phyloP scores from a whole-genome alignment of 225 moss, liverwort and hornwort species.

The Bryoerythrophyllum caledonicum region DNA sequence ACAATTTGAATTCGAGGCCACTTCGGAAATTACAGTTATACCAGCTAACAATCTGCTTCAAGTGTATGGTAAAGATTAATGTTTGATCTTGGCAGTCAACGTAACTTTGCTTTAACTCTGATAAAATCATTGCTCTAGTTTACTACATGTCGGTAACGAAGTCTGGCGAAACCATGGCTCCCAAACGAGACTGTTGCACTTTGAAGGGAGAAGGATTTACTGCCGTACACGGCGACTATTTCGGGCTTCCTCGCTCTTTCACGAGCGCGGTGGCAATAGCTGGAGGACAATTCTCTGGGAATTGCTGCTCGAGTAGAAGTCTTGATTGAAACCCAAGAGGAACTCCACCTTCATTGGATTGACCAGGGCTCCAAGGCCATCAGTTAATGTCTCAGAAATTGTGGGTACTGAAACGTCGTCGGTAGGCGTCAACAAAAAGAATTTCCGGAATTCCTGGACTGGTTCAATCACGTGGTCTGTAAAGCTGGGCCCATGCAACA shows the following conservation, averaged over 20 bases:
- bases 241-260: background rate
- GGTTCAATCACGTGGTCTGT: background rate
- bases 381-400: too few relatives aligned
- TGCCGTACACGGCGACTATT: background rate
- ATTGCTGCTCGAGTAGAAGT: background rate
- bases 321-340: background rate
- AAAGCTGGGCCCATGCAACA: too few relatives aligned
- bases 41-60: background rate
- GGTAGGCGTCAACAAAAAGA: background rate
- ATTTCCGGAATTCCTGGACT: background rate
- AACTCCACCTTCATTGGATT: background rate
- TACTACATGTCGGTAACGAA: too few relatives aligned
- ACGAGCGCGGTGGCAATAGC: background rate
- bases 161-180: background rate
- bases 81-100: background rate
- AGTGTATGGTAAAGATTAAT: background rate
- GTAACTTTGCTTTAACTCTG: too few relatives aligned
- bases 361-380: background rate
- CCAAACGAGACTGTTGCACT: background rate
- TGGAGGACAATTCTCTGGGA: background rate
- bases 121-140: too few relatives aligned
- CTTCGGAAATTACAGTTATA: background rate
- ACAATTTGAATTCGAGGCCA: too few relatives aligned
- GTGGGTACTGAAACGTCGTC: background rate
- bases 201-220: background rate